Evolutionary conservation across 495 filamentous ascomycete genomes (phyloP), one percentile per base, ranked within the genome.

Genomic region (Penicillium pancosmium): DNA sequence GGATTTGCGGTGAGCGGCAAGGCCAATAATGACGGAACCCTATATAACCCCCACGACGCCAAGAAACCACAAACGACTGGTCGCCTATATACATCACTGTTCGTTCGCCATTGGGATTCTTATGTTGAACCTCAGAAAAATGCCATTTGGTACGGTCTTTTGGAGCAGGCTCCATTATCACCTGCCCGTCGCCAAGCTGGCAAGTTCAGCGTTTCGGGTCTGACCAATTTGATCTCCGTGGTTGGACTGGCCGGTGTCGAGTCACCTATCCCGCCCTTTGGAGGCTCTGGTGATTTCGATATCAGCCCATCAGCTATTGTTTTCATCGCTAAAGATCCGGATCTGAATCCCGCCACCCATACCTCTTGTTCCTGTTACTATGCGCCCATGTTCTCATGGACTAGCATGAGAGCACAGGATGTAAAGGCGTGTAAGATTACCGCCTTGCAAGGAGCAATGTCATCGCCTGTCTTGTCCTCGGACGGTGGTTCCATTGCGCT

Each of bases 251-350:
- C 60, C 15, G 73, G 74, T 0, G 72, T 84, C 27, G 82, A 84
- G 63, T 76, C 78, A 48, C 82, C 82, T 0, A 83, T 88, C 27
- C 81, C 80, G 2, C 80, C 86, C 0, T 87, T 87, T 59, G 86
- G 84, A 5, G 86, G 84, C 4, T 69, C 75, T 4, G 81, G 82
- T 35, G 70, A 87, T 63, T 88, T 86, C 60, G 84, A 85, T 60
- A 78, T 88, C 51, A 77, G 79, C 55, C 69, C 72, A 2, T 70
- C 72, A 5, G 80, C 82, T 1, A 78, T 97, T 56, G 85, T 90
- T 2, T 97, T 97, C 70, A 85, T 95, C 31, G 86, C 92, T 0
- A 95, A 91, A 63, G 92, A 95, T 64, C 93, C 92, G 0, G 80
- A 81, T 7, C 66, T 94, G 4, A 85, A 91, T 61, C 86, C 87